Base-by-base conservation (phyloP, 176 grass and related monocot genomes). In the Aegilops tauschii region DNA sequence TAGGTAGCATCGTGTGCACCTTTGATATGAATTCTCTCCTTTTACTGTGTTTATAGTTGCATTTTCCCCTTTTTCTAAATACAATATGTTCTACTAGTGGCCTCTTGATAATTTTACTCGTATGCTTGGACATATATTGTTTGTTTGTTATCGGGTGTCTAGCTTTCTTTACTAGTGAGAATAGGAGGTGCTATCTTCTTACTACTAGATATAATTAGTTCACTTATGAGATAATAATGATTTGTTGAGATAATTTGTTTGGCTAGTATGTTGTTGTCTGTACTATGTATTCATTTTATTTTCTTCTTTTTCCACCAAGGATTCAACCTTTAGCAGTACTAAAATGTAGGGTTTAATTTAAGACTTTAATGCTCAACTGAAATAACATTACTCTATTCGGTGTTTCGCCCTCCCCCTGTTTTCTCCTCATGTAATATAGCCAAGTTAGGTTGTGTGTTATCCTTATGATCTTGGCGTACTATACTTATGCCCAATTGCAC, bases 301-400 rank as follows among this genome's bases (percentile, higher is more conserved):
- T 59, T 84, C 61, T 87, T 91, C 78, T 78, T 79, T 87, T 70
- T 81, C 66, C 17, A 63, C 18, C 83, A 96, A 93, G 93, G 96
- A 44, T 94, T 90, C 68, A 91, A 98, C 86, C 93, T 98, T 75
- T 74, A 94, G 90, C 71, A 92, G 90, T 84, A 93, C 96, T 36
- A 96, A 96, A 84, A 96, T 94, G 96, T 94, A 88, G 92, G 90
- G 93, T 68, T 85, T 98, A 78, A 88, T 96, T 80, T 90, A 93
- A 85, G 93, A 98, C 90, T 96, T 98, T 83, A 95, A 92, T 73
- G 83, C 27, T 80, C 13, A 76, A 52, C 62, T 76, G 13, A 80
- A 80, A 83, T 37, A 63, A 54, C 70, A 62, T 6, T 69, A n/a
- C 16, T 67, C 7, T 50, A 0, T 20, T 32, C 16, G 39, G 0